Base-by-base conservation (phyloP, 495 filamentous ascomycete genomes). In the Pyrenula massariospora region DNA sequence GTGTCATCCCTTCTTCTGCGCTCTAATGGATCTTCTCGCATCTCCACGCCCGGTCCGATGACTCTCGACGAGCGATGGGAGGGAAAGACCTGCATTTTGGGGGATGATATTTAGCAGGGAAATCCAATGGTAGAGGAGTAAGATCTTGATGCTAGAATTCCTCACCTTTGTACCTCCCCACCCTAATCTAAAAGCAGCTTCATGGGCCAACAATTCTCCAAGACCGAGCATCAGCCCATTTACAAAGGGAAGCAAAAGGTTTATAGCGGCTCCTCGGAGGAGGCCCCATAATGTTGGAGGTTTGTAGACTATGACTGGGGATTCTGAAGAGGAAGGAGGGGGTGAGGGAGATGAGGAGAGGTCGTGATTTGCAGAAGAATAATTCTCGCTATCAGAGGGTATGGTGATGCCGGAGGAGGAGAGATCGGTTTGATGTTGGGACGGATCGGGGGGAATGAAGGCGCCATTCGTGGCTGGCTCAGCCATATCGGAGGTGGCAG, bases 191-290 rank as follows among this genome's bases (percentile, higher is more conserved):
- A 91, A 98, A 12, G 93, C 93, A 11, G 87, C 82, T 72, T 99
- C 93, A 66, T 99, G 91, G 55, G 93, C 93, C 66, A 97, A 86
- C 42, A 99, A 73, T 71, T 99, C 93, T 22, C 93, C 93, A 65
- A 99, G 95, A 3, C 93, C 93, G 55, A 99, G 73, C 93, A 99
- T 99, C 71, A 99, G 77, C 21, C 93, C 93, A 70, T 99, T 99
- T 62, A 99, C 82, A 59, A 99, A 99, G 0, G 93, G 93, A 2
- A 99, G 74, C 0, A 99, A 58, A 8, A 99, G 74, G 67, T 99
- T 99, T 71, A 99, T 97, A 2, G 90, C 90, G 5, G 90, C 89
- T 8, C 93, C 89, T 31, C 92, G 84, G 53, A 96, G 54, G 47
- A 99, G 65, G 24, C 87, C 80, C 87, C 87, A 92, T 25, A 92